Evolutionary conservation across 2,329 filamentous ascomycete genomes (phyloP).

Genomic region (Magnaporthiopsis poae): DNA sequence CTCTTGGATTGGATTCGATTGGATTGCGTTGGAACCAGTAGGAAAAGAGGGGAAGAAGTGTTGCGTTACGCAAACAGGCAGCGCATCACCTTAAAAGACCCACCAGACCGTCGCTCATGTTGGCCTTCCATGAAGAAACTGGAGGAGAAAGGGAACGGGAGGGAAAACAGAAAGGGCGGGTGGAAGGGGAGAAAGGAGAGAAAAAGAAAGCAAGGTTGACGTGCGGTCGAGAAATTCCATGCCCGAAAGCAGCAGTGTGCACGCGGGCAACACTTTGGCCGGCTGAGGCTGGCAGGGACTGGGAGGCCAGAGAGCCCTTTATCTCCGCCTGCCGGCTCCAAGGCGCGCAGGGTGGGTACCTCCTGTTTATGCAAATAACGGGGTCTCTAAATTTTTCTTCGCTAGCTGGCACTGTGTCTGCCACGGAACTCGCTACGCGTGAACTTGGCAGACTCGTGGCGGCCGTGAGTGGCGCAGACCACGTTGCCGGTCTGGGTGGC

Average conservation of each 20-base stretch:
- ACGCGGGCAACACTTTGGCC: background rate
- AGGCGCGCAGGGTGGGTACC: background rate
- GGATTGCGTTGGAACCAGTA: background rate
- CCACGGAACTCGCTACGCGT: background rate
- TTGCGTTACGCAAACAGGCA: background rate
- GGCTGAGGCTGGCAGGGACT: background rate
- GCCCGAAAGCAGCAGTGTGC: background rate
- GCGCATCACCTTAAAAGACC: background rate
- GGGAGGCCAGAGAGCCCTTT: background rate
- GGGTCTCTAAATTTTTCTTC: background rate
- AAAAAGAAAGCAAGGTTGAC: conserved; percentile 5
- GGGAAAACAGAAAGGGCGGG: background rate
- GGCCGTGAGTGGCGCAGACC: background rate
- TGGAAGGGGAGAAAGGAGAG: background rate
- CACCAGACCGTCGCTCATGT: background rate
- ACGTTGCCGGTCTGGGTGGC: background rate
- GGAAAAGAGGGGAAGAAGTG: background rate
- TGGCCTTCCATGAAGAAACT: background rate
- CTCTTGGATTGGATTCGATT: background rate
- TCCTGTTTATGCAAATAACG: background rate
- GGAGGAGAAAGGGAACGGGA: conserved; percentile 4
- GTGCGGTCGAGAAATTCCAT: background rate
- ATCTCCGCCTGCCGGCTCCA: background rate
- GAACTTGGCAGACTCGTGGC: background rate
- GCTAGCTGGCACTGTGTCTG: background rate